Evolutionary conservation across 306 rosid species (phyloP), one percentile per base, ranked within the genome.

Genomic region (Cicer chorassanicum): DNA sequence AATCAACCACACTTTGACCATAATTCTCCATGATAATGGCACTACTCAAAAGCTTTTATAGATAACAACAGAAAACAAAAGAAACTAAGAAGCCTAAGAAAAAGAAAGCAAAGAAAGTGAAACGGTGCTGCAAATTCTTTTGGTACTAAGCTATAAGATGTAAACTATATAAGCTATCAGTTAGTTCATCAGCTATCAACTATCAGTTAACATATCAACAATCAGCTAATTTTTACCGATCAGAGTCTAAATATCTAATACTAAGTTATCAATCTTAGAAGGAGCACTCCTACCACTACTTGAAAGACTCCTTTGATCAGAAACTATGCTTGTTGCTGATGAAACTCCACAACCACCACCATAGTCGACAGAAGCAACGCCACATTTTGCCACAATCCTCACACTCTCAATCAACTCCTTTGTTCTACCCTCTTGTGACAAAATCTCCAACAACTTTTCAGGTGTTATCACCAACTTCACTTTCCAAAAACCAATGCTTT

Each of bases 261-360:
- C 70, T 40, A 90, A 76, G 48, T 69, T 81, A 53, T 82, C 84
- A 49, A 74, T 78, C 78, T 85, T 84, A 68, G 88, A 83, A 19
- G 98, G 87, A 68, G 85, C 87, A 65, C 76, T 88, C 64, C 92
- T 80, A 41, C 90, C 84, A 59, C 90, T 86, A 56, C 90, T 87
- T 0, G 96, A 90, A 49, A 87, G 88, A 49, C 91, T 88, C 96
- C 98, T 89, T 14, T 90, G 87, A 65, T 92, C 91, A n/a, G 93
- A 86, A 73, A 88, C 82, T 16, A 64, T 5, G 74, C 75, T 56
- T 53, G 74, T 41, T 18, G 78, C 50, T 34, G 80, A 72, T 4
- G 89, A 79, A 7, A 69, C 46, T 5, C 84, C 67, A 24, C 55
- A 21, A 45, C 72, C 19, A 66, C 72, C 42, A 24, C 12, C 36